Evolutionary conservation across 2,329 filamentous ascomycete genomes (phyloP), one percentile per base, ranked within the genome.

Genomic region (Pseudocercospora fijiensis): DNA sequence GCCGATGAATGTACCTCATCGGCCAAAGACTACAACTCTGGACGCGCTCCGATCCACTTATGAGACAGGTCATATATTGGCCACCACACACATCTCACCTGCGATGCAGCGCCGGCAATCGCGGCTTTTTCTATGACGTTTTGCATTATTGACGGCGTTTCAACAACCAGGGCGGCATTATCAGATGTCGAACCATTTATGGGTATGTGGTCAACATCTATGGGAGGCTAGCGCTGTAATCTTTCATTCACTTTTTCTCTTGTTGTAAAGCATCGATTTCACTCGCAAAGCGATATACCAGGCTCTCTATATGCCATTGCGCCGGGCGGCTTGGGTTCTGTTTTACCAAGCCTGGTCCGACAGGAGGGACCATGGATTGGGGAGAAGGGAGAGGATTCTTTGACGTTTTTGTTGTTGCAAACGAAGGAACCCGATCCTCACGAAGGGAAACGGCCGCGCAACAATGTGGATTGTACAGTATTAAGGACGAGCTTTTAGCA

Each of bases 251-350:
- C 4, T 16, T 60, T 45, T 53, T 45, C 51, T 26, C n/a, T 18
- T 41, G 30, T 51, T 60, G 58, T 41, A 43, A 26, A 52, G 58
- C 58, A 60, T 53, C 33, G 53, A 56, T 41, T 56, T 37, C 28
- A 24, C 53, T 18, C 53, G 53, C 53, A 33, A 56, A 18, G 53
- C 53, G 53, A 37, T 56, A 56, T 56, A 56, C 53, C 53, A 56
- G 30, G 53, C 53, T 56, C 53, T 22, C 27, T 18, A 37, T 41
- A 56, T 56, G 53, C 53, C 53, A 56, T 56, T 56, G 53, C 53
- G 22, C 37, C 53, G 53, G 53, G 28, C 53, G 53, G 53, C 53
- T 33, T 41, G 53, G 53, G 28, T 33, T 53, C 18, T 33, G 53
- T 28, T 22, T n/a, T 56, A 18, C 20, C 53, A 56, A 56, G 28